Conservation (phyloP, 768 basidiomycete genomes). For the Gloeostereum incarnatum region DNA sequence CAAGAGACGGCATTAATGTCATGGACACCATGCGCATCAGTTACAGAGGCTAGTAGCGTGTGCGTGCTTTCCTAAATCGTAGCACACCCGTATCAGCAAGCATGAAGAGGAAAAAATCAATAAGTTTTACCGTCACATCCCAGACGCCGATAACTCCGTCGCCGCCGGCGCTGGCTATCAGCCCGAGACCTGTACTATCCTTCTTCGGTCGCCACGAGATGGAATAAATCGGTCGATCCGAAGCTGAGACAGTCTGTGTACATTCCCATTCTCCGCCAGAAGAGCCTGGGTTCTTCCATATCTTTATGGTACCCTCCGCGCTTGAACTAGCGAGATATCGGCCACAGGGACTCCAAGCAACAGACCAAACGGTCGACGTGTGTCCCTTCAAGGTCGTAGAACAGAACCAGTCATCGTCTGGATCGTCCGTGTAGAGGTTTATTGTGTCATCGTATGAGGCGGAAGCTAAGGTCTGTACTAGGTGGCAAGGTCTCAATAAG, state of each 20-base stretch:
- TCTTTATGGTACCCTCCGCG: conserved; percentile 74
- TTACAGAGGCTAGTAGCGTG: conserved; percentile 45
- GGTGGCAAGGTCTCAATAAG: too few relatives aligned
- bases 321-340: conserved; percentile 80
- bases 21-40: conserved; percentile 67
- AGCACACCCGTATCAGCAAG: conserved; percentile 1
- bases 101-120: neutral
- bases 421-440: conserved; percentile 89
- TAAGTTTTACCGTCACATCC: conserved; percentile 50
- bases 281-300: conserved; percentile 68
- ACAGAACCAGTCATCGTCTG: conserved; percentile 89
- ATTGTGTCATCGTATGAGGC: conserved; percentile 96
- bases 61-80: conserved; percentile 17
- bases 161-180: conserved; percentile 78
- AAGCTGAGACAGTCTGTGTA: conserved; percentile 48
- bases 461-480: conserved; percentile 89
- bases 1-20: conserved; percentile 85
- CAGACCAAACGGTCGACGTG: conserved; percentile 83
- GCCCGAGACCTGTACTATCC: conserved; percentile 44
- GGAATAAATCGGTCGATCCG: conserved; percentile 73
- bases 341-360: conserved; percentile 74
- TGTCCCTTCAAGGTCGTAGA: conserved; percentile 79
- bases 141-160: conserved; percentile 82
- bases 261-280: conserved; percentile 62
- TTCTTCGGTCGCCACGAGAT: conserved; percentile 58